Percentiles rank a stretch among this genome's conserved stretches.
These are phyloP conservation scores for Agrocybe chaxingu DNA, from an alignment of 768 basidiomycete species.

Conservation along the genomic window DNA sequence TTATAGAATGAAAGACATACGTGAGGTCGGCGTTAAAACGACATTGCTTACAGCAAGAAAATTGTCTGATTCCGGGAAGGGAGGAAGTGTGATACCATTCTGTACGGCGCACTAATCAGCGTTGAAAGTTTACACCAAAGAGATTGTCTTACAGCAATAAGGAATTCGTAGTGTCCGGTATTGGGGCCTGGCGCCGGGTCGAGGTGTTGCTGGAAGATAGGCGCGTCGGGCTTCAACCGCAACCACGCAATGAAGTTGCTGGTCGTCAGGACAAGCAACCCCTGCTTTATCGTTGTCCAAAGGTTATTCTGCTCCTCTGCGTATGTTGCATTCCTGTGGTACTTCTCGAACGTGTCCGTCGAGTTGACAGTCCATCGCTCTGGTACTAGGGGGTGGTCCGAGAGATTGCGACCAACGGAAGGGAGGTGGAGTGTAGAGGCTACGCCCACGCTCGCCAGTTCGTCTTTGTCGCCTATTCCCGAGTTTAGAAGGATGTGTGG, in stretches of 20 bases:
- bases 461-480: conserved; percentile 9
- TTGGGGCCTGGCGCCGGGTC: conserved; percentile 1
- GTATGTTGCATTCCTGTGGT: not conserved
- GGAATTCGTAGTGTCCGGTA: not conserved
- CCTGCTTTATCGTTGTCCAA: not conserved
- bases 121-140: conserved; percentile 5
- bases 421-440: not conserved
- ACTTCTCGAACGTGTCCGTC: conserved; percentile 16
- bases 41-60: conserved; percentile 22
- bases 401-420: conserved; percentile 25
- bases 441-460: not conserved
- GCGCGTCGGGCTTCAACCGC: not conserved
- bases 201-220: not conserved
- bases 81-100: conserved; percentile 17
- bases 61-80: conserved; percentile 17
- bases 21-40: conserved; percentile 28
- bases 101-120: conserved; percentile 6
- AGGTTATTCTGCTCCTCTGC: not conserved
- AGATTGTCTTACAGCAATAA: not conserved
- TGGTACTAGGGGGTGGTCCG: conserved; percentile 22
- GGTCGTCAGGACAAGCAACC: not conserved
- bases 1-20: conserved; percentile 11
- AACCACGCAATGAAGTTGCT: not conserved
- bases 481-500: conserved; percentile 13
- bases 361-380: conserved; percentile 25